A percentile compares a stretch with the other conserved stretches of the same genome.
Conservation (phyloP, 164 flowering plant species). For the Hamamelis virginiana region DNA sequence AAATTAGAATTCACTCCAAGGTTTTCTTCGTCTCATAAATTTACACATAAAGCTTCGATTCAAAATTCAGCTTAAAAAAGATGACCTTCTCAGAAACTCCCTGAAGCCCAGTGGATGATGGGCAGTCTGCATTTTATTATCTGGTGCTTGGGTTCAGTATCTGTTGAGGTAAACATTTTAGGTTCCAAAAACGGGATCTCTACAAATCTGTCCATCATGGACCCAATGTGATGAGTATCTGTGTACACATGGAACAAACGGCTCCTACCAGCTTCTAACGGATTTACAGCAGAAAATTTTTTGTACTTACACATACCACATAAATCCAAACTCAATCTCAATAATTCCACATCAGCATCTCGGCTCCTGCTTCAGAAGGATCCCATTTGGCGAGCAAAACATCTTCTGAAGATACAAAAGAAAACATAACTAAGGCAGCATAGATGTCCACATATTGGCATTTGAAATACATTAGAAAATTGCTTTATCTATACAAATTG, state of each 20-base stretch:
- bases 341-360: constrained; percentile 35
- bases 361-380: constrained; percentile 64
- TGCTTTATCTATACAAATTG: neutral
- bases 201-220: neutral
- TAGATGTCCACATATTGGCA: neutral
- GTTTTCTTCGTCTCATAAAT: neutral
- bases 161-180: neutral
- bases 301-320: constrained; percentile 35
- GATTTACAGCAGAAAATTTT: constrained; percentile 36
- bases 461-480: neutral
- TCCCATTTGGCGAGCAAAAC: constrained; percentile 29
- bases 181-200: constrained; percentile 1
- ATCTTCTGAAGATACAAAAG: constrained; percentile 33
- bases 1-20: neutral
- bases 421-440: neutral
- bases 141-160: neutral
- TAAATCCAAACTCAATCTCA: constrained; percentile 12
- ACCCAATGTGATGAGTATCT: neutral
- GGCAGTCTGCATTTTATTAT: neutral
- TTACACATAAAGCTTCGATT: neutral
- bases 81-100: neutral
- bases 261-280: constrained; percentile 18
- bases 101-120: neutral
- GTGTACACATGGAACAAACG: neutral
- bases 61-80: neutral